Percentiles rank a stretch among this genome's conserved stretches.
Evolutionary conservation across 2,329 filamentous ascomycete species (phyloP).

Genomic region (Alternaria postmessia): DNA sequence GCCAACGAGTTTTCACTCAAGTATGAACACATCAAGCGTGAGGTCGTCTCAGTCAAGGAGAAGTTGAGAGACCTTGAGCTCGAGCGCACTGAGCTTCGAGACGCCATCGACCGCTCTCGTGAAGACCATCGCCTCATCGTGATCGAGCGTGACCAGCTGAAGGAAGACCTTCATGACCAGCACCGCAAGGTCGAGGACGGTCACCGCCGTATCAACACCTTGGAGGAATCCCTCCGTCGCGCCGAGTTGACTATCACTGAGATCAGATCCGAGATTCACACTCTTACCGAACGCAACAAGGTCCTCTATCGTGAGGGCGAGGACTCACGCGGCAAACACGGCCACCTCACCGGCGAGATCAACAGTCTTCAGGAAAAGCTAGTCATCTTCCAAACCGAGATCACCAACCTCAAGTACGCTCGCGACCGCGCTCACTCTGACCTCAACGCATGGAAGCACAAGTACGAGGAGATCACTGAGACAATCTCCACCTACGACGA

Average conservation of each 20-base stretch:
- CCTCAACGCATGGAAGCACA: constrained; percentile 32
- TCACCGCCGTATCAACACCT: constrained; percentile 25
- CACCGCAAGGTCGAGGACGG: constrained; percentile 25
- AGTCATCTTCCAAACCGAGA: constrained; percentile 29
- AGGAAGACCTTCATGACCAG: constrained; percentile 32
- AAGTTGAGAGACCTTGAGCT: constrained; percentile 29
- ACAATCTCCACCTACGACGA: constrained; percentile 33
- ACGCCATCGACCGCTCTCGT: constrained; percentile 24
- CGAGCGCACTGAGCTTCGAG: constrained; percentile 29
- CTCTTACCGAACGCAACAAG: constrained; percentile 30
- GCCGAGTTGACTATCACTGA: constrained; percentile 25
- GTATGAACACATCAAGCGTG: constrained; percentile 35
- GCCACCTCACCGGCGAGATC: constrained; percentile 23
- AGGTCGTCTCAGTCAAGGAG: constrained; percentile 35
- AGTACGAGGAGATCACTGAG: constrained; percentile 34
- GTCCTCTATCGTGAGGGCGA: constrained; percentile 27
- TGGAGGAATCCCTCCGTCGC: constrained; percentile 34
- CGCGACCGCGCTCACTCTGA: constrained; percentile 31
- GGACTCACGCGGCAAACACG: constrained; percentile 26
- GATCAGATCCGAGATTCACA: constrained; percentile 24
- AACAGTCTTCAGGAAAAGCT: constrained; percentile 25
- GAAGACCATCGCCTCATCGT: constrained; percentile 32
- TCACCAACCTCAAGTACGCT: constrained; percentile 26
- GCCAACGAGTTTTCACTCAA: constrained; percentile 29
- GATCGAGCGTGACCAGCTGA: constrained; percentile 35